Evolutionary conservation across 2,329 filamentous ascomycete species (phyloP).

Genomic region (Epichloe gansuensis): DNA sequence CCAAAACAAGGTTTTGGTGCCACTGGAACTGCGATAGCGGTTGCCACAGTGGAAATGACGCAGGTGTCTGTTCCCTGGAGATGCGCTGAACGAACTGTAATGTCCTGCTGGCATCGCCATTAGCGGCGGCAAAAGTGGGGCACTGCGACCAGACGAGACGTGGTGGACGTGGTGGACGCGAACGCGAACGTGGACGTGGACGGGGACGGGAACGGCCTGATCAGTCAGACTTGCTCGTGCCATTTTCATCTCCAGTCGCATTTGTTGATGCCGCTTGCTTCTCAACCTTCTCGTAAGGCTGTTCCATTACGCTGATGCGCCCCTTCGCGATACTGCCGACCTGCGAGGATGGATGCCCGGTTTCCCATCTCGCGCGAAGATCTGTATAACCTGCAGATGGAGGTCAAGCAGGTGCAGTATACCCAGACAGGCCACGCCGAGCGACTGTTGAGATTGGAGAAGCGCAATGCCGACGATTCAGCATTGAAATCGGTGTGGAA

Average conservation of each 20-base stretch:
- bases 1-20: too few relatives aligned
- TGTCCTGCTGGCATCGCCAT: not conserved
- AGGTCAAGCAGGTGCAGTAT: conserved; percentile 55
- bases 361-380: conserved; percentile 50
- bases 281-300: not conserved
- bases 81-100: not conserved
- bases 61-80: not conserved
- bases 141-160: not conserved
- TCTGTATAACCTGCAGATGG: conserved; percentile 57
- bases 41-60: too few relatives aligned
- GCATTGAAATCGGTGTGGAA: conserved; percentile 81
- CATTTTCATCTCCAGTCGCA: not conserved
- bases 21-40: too few relatives aligned
- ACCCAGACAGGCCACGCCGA: conserved; percentile 51
- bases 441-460: conserved; percentile 48
- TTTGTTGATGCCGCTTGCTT: not conserved
- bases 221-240: too few relatives aligned
- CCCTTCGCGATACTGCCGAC: not conserved
- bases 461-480: conserved; percentile 55
- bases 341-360: conserved; percentile 49
- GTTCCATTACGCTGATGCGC: not conserved
- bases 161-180: too few relatives aligned
- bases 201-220: too few relatives aligned
- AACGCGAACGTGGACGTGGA: rapidly evolving
- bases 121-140: not conserved